Percentiles rank a stretch among this genome's conserved stretches.
These are phyloP conservation scores for Aspergillus puulaauensis DNA, from an alignment of 2,329 filamentous ascomycete genomes.

Conservation along the genomic window DNA sequence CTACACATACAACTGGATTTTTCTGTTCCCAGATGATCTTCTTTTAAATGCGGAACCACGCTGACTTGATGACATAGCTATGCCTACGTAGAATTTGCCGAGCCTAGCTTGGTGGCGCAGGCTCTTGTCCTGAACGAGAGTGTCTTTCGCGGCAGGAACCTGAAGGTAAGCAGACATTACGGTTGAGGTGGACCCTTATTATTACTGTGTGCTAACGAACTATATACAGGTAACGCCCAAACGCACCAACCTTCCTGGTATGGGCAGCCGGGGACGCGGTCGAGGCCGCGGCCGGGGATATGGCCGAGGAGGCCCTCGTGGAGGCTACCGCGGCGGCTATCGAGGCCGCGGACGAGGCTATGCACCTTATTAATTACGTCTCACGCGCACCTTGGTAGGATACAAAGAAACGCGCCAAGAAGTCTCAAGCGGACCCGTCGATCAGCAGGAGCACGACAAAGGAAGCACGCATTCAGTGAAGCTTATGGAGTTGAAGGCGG, in stretches of 20 bases:
- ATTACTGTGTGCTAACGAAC: constrained; percentile 17
- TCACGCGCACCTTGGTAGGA: neutral
- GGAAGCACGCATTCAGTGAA: neutral
- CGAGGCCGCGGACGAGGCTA: constrained; percentile 48
- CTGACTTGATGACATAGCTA: constrained; percentile 62
- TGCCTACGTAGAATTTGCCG: constrained; percentile 97
- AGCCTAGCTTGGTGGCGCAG: constrained; percentile 87
- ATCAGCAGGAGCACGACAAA: constrained; percentile 7
- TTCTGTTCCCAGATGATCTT: neutral
- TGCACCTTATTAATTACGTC: constrained; percentile 42
- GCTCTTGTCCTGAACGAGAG: constrained; percentile 96
- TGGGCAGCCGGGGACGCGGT: constrained; percentile 68
- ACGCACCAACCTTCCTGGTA: constrained; percentile 92
- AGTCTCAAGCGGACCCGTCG: constrained; percentile 2
- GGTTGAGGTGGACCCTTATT: no score
- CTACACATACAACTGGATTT: neutral
- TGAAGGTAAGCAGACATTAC: constrained; percentile 69
- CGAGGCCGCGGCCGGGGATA: constrained; percentile 56
- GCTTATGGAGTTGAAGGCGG: constrained; percentile 11
- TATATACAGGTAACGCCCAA: constrained; percentile 74
- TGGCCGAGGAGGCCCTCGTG: constrained; percentile 48
- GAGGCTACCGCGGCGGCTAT: constrained; percentile 61
- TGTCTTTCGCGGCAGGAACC: constrained; percentile 87
- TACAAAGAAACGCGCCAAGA: neutral
- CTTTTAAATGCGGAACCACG: constrained; percentile 15